These are phyloP conservation scores for Sanguinoderma infundibulare DNA, from an alignment of 1,284 basidiomycete species.

Conservation along the genomic window DNA sequence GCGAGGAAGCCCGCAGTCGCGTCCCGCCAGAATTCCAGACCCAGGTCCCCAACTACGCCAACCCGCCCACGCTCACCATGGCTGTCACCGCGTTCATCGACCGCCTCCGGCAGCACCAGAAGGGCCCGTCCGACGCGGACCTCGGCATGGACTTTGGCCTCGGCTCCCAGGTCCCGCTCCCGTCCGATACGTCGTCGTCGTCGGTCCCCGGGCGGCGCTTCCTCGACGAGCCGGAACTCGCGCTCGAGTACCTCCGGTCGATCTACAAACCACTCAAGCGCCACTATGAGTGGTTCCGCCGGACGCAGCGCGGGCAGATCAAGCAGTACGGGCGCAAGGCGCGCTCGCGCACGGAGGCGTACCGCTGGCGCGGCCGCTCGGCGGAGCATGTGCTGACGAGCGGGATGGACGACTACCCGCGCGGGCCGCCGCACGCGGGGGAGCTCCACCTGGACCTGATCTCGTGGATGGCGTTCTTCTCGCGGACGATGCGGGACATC, in stretches of 20 bases:
- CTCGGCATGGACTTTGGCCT: slow-evolving; percentile 66
- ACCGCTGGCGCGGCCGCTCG: slow-evolving; percentile 93
- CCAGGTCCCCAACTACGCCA: slow-evolving; percentile 92
- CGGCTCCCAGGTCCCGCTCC: slow-evolving; percentile 50
- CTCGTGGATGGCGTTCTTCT: slow-evolving; percentile 95
- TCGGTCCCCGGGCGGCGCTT: slow-evolving; percentile 47
- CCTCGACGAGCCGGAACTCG: slow-evolving; percentile 62
- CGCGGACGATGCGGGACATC: slow-evolving; percentile 87
- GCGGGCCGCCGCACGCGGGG: slow-evolving; percentile 85
- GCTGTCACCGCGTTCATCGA: slow-evolving; percentile 88
- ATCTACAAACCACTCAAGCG: slow-evolving; percentile 86
- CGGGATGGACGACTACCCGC: slow-evolving; percentile 95
- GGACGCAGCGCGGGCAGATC: slow-evolving; percentile 91
- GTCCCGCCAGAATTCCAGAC: slow-evolving; percentile 88
- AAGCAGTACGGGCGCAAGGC: slow-evolving; percentile 86
- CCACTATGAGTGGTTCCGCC: slow-evolving; percentile 96
- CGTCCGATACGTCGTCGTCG: slow-evolving; percentile 23
- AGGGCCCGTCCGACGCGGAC: slow-evolving; percentile 57
- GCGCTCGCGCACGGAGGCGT: slow-evolving; percentile 86
- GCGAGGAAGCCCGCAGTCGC: slow-evolving; percentile 93
- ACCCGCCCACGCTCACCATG: slow-evolving; percentile 93
- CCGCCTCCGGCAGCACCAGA: slow-evolving; percentile 57
- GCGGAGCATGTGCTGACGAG: slow-evolving; percentile 88
- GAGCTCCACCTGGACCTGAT: slow-evolving; percentile 93
- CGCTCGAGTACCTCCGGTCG: slow-evolving; percentile 70